Evolutionary conservation across 306 rosid species (phyloP), one percentile per base, ranked within the genome.

Genomic region (Lithocarpus polystachyus): DNA sequence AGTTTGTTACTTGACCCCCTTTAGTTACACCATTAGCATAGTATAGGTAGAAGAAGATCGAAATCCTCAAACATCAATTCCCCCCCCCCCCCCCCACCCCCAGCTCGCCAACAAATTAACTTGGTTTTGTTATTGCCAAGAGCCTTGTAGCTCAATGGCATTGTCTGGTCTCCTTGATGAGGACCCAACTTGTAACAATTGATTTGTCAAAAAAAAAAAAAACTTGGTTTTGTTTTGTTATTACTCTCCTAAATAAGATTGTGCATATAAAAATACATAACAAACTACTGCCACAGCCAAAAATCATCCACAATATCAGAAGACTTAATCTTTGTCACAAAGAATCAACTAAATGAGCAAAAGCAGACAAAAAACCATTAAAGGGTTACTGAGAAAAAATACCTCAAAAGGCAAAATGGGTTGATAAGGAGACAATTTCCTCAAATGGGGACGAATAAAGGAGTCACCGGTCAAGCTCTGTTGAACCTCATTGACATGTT

Each of bases 331-430:
- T 22, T 59, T 59, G 29, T 56, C 61, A 10, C 5, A 59, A 23
- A 22, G 15, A 59, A 23, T 9, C 13, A 67, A 9, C 43, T 6
- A 23, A 12, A 33, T 35, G 40, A 77, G 61, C 35, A 43, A 31
- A 74, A 22, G 19, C 57, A 69, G 18, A 17, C 70, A 4, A 68
- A 60, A 61, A 33, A 8, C 0, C 71, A 18, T 14, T 31, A 62
- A 65, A 17, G 51, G 51, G 40, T 14, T 19, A 59, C 31, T 59
- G 56, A 71, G 3, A 45, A 56, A 56, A 3, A 76, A 62, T 70
- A 92, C 98, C 99, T 95, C 98, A 77, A 95, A 95, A 19, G 99
- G 98, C 72, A 92, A 90, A 86, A 95, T 95, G 76, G 99, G 90
- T 56, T 95, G 99, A 79, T 92, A 92, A 76, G 99, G 98, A 78